Evolutionary conservation across 1,284 basidiomycete genomes (phyloP), one percentile per base, ranked within the genome.

Genomic region (Rhodotorula sp.): DNA sequence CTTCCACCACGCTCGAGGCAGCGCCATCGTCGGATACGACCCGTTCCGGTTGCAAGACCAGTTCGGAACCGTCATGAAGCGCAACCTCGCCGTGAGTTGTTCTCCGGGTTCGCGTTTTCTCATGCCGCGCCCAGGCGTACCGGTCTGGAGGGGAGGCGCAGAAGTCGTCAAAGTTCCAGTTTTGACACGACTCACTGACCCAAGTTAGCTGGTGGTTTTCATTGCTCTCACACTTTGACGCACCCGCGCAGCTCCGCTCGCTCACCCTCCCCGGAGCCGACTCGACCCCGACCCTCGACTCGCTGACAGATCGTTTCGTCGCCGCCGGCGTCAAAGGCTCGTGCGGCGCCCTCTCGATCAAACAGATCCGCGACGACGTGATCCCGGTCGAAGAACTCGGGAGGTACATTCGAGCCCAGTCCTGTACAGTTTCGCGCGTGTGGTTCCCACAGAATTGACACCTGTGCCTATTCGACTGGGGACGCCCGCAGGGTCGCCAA

Each of bases 51-150:
- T 96, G 5, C 83, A 88, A 21, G 93, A 96, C 80, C 80, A 88
- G 0, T 97, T 97, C 81, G 93, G 94, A 12, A 85, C 85, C 34
- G 90, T 97, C 31, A 96, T 97, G 93, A 83, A 89, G 68, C 87
- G 86, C 58, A 97, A 97, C 80, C 84, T 97, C 58, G 87, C 87
- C 82, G 92, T 92, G 76, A 49, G 79, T 78, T 31, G 21, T 57
- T 14, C 62, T 47, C 57, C 46, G 48, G 29, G 10, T 31, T 29
- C 29, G 29, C 29, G 29, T 29, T 29, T 29, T 29, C 29, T 29
- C 29, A 29, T 29, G 29, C 29, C 5, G 46, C 49, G 5, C 26
- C 43, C 34, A 43, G 39, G 39, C 14, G 54, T 54, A 26, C 23
- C n/a, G 6, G 6, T 16, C 15, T 8, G 23, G 10, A 15, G 26